phyloP scores from a whole-genome alignment of 208 protist genomes.

The Trypanosoma mega region DNA sequence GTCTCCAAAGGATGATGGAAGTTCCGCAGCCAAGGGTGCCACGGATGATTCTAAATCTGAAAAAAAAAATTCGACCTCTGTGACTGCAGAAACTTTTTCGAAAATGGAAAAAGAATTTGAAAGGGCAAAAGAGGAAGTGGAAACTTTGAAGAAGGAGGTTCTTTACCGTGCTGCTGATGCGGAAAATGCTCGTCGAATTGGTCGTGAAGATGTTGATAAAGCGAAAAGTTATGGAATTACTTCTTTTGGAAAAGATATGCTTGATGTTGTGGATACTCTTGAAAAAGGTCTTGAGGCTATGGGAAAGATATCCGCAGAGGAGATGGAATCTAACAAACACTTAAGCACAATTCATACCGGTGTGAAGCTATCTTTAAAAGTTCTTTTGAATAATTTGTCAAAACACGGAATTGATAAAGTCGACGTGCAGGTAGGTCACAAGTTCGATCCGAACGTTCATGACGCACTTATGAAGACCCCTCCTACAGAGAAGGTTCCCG shows the following conservation, averaged over 20 bases:
- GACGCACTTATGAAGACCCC: slow-evolving; percentile 87
- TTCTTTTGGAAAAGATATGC: slow-evolving; percentile 90
- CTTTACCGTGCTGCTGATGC: slow-evolving; percentile 86
- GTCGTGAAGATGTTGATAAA: slow-evolving; percentile 89
- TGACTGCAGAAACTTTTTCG: slow-evolving; percentile 24
- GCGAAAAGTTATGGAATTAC: slow-evolving; percentile 86
- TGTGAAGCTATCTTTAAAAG: slow-evolving; percentile 82
- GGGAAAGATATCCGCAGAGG: slow-evolving; percentile 35
- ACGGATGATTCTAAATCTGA: slow-evolving; percentile 28
- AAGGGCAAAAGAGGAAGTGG: slow-evolving; percentile 51
- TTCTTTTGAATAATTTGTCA: slow-evolving; percentile 82
- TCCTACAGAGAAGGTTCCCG: slow-evolving; percentile 40
- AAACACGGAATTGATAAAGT: slow-evolving; percentile 90
- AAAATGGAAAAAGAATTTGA: slow-evolving; percentile 72
- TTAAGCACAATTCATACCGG: slow-evolving; percentile 73
- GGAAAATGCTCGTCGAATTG: slow-evolving; percentile 88
- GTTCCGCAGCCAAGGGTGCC: slow-evolving; percentile 18
- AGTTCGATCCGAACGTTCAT: slow-evolving; percentile 91
- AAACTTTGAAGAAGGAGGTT: slow-evolving; percentile 81
- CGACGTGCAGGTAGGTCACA: slow-evolving; percentile 52
- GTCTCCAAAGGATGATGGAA: slow-evolving; percentile 25
- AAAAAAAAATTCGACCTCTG: not conserved
- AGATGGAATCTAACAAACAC: slow-evolving; percentile 61
- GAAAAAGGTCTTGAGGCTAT: slow-evolving; percentile 85
- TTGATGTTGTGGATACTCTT: slow-evolving; percentile 93